Evolutionary conservation across 2,329 filamentous ascomycete genomes (phyloP), one percentile per base, ranked within the genome.

Genomic region (Colletotrichum karsti): DNA sequence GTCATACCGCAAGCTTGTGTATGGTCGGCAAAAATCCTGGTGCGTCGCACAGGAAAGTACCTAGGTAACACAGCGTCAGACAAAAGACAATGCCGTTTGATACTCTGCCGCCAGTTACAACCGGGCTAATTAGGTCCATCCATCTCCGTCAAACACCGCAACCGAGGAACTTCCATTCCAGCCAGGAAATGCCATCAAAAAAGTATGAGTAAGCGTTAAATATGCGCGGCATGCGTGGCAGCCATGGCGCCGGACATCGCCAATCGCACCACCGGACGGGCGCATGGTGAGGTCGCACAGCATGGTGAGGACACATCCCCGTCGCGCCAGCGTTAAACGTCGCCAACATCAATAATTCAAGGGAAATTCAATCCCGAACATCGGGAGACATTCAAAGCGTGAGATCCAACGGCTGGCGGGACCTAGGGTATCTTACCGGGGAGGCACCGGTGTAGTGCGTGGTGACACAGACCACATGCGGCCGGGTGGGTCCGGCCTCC

Each of bases 401-500:
- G n/a, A 35, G 33, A 35, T 35, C 33, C 33, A 51, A 33, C 46
- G 46, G 46, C 24, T 15, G 24, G 28, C 41, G 10, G 15, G 18
- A 13, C 33, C 33, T 12, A 35, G 10, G 33, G 33, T 13, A 13
- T 12, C 33, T 13, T 51, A 28, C 46, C 46, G 46, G 46, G 46
- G 26, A 15, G 46, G 12, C n/a, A n/a, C n/a, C n/a, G n/a, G n/a
- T n/a, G n/a, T n/a, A n/a, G n/a, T n/a, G n/a, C n/a, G n/a, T 10
- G 22, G 57, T 48, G 30, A 48, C 46, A 39, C 46, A 61, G 20
- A 53, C 35, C 42, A 59, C 44, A 60, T 53, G 62, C 54, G 62
- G 54, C 42, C 44, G 10, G 35, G 44, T 37, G 62, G 53, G 22
- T 26, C 30, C 44, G 44, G 54, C 3, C 13, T 42, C 44, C 61